Conservation (phyloP, 108 stramenopile genomes). For the Discostella stelligeroides region DNA sequence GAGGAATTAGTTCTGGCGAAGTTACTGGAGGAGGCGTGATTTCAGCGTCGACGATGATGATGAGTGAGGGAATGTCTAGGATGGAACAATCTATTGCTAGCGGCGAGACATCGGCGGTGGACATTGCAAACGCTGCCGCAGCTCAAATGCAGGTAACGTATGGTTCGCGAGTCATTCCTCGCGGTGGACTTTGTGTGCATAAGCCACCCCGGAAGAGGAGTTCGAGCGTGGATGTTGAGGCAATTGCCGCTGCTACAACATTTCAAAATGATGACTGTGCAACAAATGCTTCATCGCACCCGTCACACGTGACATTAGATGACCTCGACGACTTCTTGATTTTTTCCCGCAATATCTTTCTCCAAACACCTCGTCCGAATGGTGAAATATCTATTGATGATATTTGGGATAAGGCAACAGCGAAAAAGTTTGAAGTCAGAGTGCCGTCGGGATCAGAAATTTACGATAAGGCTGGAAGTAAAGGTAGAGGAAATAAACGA, state of each 20-base stretch:
- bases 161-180: conserved; percentile 28
- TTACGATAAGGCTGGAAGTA: conserved; percentile 4
- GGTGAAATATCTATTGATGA: conserved; percentile 36
- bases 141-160: conserved; percentile 31
- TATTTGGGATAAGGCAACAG: conserved; percentile 43
- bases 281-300: background rate
- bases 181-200: conserved; percentile 46
- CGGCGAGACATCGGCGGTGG: conserved; percentile 30
- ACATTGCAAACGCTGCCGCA: conserved; percentile 41
- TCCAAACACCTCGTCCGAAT: conserved; percentile 46
- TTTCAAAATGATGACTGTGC: background rate
- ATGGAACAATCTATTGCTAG: conserved; percentile 17
- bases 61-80: conserved; percentile 6
- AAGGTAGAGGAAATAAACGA: conserved; percentile 27
- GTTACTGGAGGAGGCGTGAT: background rate
- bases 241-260: background rate
- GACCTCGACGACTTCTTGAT: conserved; percentile 36
- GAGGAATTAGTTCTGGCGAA: conserved; percentile 2
- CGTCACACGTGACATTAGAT: conserved; percentile 1
- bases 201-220: conserved; percentile 4
- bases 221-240: background rate
- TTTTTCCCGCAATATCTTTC: conserved; percentile 39
- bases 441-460: background rate
- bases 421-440: conserved; percentile 24
- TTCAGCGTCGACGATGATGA: background rate